Evolutionary conservation across 768 basidiomycete genomes (phyloP), one percentile per base, ranked within the genome.

Genomic region (Boletus tomentosulus): DNA sequence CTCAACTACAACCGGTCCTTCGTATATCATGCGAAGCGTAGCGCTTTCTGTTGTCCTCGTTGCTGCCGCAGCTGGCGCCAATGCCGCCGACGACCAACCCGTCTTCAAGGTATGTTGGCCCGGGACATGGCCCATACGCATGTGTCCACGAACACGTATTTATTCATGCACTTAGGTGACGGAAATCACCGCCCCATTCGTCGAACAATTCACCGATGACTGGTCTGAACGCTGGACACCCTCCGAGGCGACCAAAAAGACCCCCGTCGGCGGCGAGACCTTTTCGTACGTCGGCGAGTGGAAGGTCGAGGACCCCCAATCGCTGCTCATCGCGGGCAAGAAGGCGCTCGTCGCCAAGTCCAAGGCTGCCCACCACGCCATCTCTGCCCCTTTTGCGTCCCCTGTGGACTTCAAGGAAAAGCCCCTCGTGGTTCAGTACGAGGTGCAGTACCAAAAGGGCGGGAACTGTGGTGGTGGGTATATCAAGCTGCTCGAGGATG

Each of bases 391-490:
- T 12, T 94, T 99, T 73, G 62, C 73, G 13, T 69, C 78, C 53
- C 80, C 91, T 50, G 76, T 98, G 65, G 85, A 88, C 77, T 91
- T 95, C 75, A 80, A 79, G 62, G 74, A 82, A 53, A 80, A 95
- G 73, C 89, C 95, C 42, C 78, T 98, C 43, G 94, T 98, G 60
- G 87, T 98, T 19, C 94, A 97, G 69, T 99, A 99, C 66, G 97
- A 99, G 71, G 97, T 97, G 76, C 96, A 98, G 76, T 94, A 97
- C 72, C 95, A 99, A 78, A 94, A 98, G 74, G 95, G 96, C 41
- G 92, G 97, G 46, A 97, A 97, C 74, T 98, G 97, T 65, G 97
- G 97, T 72, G 97, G 97, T 77, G 97, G 97, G 37, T 99, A 99
- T 75, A 75, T 98, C 76, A 99, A 98, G 74, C 85, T 98, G 53